Evolutionary conservation across 768 basidiomycete genomes (phyloP), one percentile per base, ranked within the genome.

Genomic region (Lentinula lateritia): DNA sequence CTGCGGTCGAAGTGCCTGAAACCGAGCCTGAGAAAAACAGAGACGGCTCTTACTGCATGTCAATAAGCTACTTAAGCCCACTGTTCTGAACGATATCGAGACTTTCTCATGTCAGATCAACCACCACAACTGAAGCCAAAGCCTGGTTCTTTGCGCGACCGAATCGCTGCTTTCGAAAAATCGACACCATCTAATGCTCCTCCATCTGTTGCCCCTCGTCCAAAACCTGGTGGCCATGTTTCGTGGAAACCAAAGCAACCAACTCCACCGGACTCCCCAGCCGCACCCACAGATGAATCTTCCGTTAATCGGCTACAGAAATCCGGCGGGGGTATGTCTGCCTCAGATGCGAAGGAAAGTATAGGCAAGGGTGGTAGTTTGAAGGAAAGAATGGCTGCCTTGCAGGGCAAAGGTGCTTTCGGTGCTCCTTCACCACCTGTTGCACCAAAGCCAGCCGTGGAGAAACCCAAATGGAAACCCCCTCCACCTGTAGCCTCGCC

Each of bases 321-420:
- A 66, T 71, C 65, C 54, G 63, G 67, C 0, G 75, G 76, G 3
- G 81, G 83, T 0, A 90, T 93, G 90, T 88, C 85, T 23, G 92
- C 92, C 5, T 84, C 85, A 34, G 95, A 98, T 77, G 95, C 95
- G 20, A 87, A 90, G 72, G 90, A 88, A 68, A 90, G 89, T 67
- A 95, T 96, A 73, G 83, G 83, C 5, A 85, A 85, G 60, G 89
- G 83, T 2, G 89, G 85, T 5, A 92, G 91, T 61, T 74, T 98
- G 66, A 95, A 88, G 76, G 96, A 97, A 62, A 85, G 96, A 41
- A 97, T 98, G 94, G 94, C 94, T 35, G 93, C 94, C 2, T 76
- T 98, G 41, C 91, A 94, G 71, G 92, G 90, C 7, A 86, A 81
- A 50, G 90, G 91, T 15, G 93, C 79, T 9, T 93, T 96, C 68